These are phyloP conservation scores for Sporothrix brunneoviolacea DNA, from an alignment of 2,329 filamentous ascomycete species.

Conservation along the genomic window DNA sequence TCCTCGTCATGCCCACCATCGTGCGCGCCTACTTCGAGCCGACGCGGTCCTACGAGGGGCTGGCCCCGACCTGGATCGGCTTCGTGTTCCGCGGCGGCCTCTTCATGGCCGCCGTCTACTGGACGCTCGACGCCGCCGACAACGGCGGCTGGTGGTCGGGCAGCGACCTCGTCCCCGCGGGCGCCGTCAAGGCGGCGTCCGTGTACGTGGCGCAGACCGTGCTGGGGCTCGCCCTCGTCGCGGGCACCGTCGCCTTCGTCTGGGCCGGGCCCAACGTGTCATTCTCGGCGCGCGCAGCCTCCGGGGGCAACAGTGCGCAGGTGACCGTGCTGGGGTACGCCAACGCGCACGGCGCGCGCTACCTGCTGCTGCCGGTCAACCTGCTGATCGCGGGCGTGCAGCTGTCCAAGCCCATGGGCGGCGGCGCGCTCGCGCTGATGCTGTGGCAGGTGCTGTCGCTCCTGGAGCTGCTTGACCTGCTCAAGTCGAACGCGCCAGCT, in stretches of 20 bases:
- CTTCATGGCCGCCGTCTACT: slow-evolving; percentile 71
- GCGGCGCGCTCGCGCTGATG: slow-evolving; percentile 73
- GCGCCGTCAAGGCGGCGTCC: slow-evolving; percentile 63
- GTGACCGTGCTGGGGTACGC: slow-evolving; percentile 85
- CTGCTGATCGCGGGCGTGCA: slow-evolving; percentile 70
- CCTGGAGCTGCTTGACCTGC: slow-evolving; percentile 57
- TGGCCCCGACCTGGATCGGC: slow-evolving; percentile 78
- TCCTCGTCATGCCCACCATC: slow-evolving; percentile 63
- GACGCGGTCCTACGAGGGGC: slow-evolving; percentile 82
- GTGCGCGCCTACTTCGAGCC: slow-evolving; percentile 72
- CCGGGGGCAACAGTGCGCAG: slow-evolving; percentile 38
- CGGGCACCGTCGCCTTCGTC: slow-evolving; percentile 75
- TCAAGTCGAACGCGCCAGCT: slow-evolving; percentile 36
- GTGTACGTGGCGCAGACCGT: slow-evolving; percentile 74
- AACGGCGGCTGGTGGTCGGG: slow-evolving; percentile 71
- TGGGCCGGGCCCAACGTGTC: slow-evolving; percentile 81
- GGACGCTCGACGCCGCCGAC: slow-evolving; percentile 83
- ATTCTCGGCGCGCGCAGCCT: slow-evolving; percentile 49
- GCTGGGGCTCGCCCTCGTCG: slow-evolving; percentile 72
- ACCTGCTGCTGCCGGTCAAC: slow-evolving; percentile 75
- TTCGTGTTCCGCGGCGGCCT: slow-evolving; percentile 71
- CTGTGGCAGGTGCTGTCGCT: slow-evolving; percentile 83
- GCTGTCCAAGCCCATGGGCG: slow-evolving; percentile 91
- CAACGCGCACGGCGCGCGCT: slow-evolving; percentile 87
- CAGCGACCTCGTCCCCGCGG: slow-evolving; percentile 44